Evolutionary conservation across 257 asterid genomes (phyloP).

Genomic region (Echites panduratus): DNA sequence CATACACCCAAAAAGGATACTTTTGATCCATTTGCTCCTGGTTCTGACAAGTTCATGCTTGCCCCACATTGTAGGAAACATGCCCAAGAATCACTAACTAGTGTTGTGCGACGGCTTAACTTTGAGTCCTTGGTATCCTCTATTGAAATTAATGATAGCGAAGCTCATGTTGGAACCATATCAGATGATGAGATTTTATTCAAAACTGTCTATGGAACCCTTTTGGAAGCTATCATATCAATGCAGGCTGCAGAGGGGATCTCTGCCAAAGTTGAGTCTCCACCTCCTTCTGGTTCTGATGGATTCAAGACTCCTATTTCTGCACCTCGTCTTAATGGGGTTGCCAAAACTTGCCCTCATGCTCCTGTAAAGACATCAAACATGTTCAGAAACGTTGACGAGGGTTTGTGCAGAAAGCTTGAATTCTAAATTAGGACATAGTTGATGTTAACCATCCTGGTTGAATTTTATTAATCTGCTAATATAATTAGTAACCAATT

Average conservation of each 20-base stretch:
- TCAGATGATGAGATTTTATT: constrained; percentile 35
- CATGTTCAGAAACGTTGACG: constrained; percentile 30
- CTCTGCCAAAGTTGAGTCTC: constrained; percentile 5
- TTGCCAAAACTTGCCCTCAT: constrained; percentile 48
- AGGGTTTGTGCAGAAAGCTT: constrained; percentile 50
- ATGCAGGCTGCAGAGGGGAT: constrained; percentile 27
- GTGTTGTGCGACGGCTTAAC: constrained; percentile 35
- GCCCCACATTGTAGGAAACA: constrained; percentile 38
- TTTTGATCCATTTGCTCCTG: constrained; percentile 57
- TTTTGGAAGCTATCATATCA: constrained; percentile 36
- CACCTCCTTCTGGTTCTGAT: constrained; percentile 23
- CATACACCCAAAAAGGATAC: constrained; percentile 34
- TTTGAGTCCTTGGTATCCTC: constrained; percentile 19
- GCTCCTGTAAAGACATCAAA: constrained; percentile 41
- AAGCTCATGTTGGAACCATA: neutral
- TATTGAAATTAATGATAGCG: constrained; percentile 3
- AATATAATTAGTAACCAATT: neutral
- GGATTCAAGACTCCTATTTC: constrained; percentile 39
- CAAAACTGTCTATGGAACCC: constrained; percentile 25
- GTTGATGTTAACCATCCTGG: neutral
- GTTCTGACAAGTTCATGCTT: constrained; percentile 31
- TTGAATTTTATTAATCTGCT: neutral
- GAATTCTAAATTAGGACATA: constrained; percentile 26
- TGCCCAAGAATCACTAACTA: constrained; percentile 20
- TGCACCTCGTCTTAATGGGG: constrained; percentile 31